phyloP scores from a whole-genome alignment of 2,329 filamentous ascomycete species.

The Fusarium denticulatum region DNA sequence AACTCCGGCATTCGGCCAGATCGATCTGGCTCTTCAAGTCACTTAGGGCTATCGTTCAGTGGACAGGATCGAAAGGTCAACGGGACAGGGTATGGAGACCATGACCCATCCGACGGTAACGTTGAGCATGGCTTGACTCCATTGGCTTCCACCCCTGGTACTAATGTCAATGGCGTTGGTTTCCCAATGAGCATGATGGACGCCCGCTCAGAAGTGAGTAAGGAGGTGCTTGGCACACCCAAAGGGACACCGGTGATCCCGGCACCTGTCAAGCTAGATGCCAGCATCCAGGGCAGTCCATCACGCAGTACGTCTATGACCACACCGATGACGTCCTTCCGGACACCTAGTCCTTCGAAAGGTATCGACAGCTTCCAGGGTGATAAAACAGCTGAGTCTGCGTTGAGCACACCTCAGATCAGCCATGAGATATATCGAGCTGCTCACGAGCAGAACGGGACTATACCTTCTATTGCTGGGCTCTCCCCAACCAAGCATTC shows the following conservation, averaged over 20 bases:
- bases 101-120: slow-evolving; percentile 12
- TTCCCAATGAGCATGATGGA: neutral
- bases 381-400: slow-evolving; percentile 38
- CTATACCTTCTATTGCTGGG: slow-evolving; percentile 56
- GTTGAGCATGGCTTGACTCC: slow-evolving; percentile 18
- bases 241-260: slow-evolving; percentile 34
- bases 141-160: slow-evolving; percentile 19
- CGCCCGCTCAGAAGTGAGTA: slow-evolving; percentile 5
- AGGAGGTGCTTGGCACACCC: slow-evolving; percentile 14
- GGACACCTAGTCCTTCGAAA: slow-evolving; percentile 39
- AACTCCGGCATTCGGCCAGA: slow-evolving; percentile 11
- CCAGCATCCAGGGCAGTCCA: slow-evolving; percentile 22
- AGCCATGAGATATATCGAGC: slow-evolving; percentile 43
- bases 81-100: neutral
- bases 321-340: slow-evolving; percentile 36
- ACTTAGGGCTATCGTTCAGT: neutral
- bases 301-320: slow-evolving; percentile 5
- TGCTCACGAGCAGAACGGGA: slow-evolving; percentile 46
- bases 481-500: slow-evolving; percentile 64
- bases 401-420: slow-evolving; percentile 44
- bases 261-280: slow-evolving; percentile 38
- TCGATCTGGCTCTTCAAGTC: slow-evolving; percentile 13
- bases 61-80: neutral
- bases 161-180: slow-evolving; percentile 23
- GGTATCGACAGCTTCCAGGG: slow-evolving; percentile 39